Conservation (phyloP, 805 yeast genomes). For the Saccharomycopsis sp. region DNA sequence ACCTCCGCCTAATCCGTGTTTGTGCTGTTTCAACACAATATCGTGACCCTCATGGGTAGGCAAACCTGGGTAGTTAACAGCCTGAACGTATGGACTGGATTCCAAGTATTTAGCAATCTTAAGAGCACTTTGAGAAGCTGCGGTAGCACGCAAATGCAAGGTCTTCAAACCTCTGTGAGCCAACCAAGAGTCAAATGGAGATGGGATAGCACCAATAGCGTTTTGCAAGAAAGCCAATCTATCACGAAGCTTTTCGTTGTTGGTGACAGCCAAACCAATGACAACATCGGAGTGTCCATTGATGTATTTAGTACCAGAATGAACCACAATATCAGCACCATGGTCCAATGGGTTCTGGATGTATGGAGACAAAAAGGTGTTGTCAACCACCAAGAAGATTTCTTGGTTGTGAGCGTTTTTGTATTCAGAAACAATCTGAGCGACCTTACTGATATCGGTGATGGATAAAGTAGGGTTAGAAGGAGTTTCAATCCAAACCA, state of each 20-base stretch:
- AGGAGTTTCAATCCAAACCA: conserved; percentile 87
- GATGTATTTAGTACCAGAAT: conserved; percentile 84
- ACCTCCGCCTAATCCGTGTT: conserved; percentile 85
- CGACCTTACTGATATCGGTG: conserved; percentile 65
- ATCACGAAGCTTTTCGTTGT: conserved; percentile 52
- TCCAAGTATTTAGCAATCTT: conserved; percentile 60
- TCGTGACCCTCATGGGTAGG: conserved; percentile 55
- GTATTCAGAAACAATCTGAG: conserved; percentile 40
- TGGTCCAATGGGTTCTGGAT: conserved; percentile 73
- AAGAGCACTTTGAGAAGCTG: conserved; percentile 59
- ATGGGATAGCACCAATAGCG: conserved; percentile 84
- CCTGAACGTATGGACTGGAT: conserved; percentile 43
- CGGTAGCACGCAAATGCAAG: conserved; percentile 69
- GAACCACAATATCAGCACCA: conserved; percentile 86
- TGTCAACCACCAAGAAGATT: conserved; percentile 70
- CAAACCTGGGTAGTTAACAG: conserved; percentile 83
- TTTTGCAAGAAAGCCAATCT: conserved; percentile 73
- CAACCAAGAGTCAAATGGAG: conserved; percentile 88
- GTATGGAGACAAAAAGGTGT: conserved; percentile 85
- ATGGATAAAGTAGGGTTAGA: conserved; percentile 80
- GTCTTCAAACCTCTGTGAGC: conserved; percentile 91
- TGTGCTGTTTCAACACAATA: conserved; percentile 67
- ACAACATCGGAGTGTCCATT: conserved; percentile 92
- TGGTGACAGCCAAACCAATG: conserved; percentile 75
- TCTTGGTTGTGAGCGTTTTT: conserved; percentile 37